Evolutionary conservation across 2,329 filamentous ascomycete species (phyloP), one percentile per base, ranked within the genome.

Genomic region (Ophiocordyceps robertsii): DNA sequence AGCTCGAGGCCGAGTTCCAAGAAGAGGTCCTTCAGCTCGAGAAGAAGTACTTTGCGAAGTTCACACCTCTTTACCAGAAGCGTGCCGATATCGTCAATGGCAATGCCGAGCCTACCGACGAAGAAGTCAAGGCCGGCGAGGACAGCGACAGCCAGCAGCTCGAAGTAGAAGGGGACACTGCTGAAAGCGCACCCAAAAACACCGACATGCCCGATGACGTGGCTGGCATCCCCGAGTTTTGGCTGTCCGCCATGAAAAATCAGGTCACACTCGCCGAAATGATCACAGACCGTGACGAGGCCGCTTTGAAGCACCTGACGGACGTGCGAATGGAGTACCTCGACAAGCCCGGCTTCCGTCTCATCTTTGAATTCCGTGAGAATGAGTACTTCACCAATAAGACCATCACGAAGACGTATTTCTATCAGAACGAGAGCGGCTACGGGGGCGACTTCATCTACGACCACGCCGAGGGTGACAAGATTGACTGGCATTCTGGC

Each of bases 221-320:
- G 50, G 73, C 79, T 56, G 92, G 92, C 65, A 95, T 98, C 49
- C 92, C 92, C 49, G 92, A 98, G 68, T 98, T 98, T 76, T 98
- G 92, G 92, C 75, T 98, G 40, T 95, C 90, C 47, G 90, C 93
- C 54, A 96, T 98, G 90, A 98, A 98, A 77, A 98, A 98, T 73
- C 90, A 95, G 64, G 79, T 92, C 57, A 94, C 89, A 29, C 80
- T 98, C 44, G 87, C 90, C 44, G 93, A 98, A 68, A 95, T 95
- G 79, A 95, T 98, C 63, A 98, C 92, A 56, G 92, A 96, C 57
- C 84, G 88, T 51, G 92, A 98, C 61, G 92, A 98, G 76, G 80
- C 78, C 53, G 92, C 89, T 42, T 81, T 98, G 45, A 94, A 93
- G 70, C 75, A 82, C 59, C 74, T 98, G 44, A 82, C 76, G 52